Conservation (phyloP, 1,284 basidiomycete species). For the Leucoagaricus sp. region DNA sequence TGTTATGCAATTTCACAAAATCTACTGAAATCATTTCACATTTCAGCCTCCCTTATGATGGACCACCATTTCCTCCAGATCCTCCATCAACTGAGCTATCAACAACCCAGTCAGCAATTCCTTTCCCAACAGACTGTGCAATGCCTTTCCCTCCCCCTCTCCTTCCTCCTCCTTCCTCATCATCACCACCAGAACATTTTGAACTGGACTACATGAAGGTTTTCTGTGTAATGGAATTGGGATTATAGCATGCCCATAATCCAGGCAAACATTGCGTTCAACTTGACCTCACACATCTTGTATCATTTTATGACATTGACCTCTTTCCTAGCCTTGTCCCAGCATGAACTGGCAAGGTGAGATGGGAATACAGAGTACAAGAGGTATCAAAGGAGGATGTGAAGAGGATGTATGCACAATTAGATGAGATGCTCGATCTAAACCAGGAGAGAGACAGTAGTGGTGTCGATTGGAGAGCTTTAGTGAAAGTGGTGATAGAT, state of each 20-base stretch:
- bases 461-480: slow-evolving; percentile 45
- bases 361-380: slow-evolving; percentile 36
- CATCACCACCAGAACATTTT: too few relatives aligned
- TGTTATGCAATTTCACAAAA: slow-evolving; percentile 49
- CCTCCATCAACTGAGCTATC: neutral
- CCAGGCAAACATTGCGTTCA: slow-evolving; percentile 45
- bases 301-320: slow-evolving; percentile 46
- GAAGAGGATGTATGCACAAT: slow-evolving; percentile 15
- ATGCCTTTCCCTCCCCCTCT: neutral
- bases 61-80: neutral
- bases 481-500: slow-evolving; percentile 41
- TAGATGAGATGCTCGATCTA: slow-evolving; percentile 15
- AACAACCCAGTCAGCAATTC: neutral
- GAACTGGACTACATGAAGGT: neutral
- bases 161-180: neutral
- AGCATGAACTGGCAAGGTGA: slow-evolving; percentile 27
- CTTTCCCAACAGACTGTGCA: neutral
- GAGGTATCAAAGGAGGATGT: slow-evolving; percentile 24
- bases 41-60: slow-evolving; percentile 27
- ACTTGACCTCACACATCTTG: slow-evolving; percentile 39
- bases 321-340: slow-evolving; percentile 37
- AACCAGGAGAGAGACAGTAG: slow-evolving; percentile 18
- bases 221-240: slow-evolving; percentile 28
- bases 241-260: slow-evolving; percentile 41
- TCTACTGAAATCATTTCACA: slow-evolving; percentile 38